phyloP scores from a whole-genome alignment of 2,329 filamentous ascomycete species.

The Calonectria ilicicola region DNA sequence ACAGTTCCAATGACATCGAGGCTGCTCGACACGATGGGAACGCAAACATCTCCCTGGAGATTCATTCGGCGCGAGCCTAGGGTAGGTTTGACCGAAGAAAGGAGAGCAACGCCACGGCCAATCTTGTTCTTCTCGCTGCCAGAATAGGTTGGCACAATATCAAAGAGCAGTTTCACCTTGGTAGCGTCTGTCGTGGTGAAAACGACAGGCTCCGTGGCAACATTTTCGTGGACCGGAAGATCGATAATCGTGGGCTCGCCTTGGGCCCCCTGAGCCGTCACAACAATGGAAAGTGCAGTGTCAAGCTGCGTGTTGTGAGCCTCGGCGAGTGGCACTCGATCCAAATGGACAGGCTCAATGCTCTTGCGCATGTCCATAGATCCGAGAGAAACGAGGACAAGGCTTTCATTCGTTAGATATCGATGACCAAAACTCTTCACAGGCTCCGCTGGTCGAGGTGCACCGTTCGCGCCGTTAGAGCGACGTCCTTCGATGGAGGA shows the following conservation, averaged over 20 bases:
- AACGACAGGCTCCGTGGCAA: slow-evolving; percentile 91
- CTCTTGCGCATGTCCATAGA: slow-evolving; percentile 94
- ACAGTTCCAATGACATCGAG: slow-evolving; percentile 94
- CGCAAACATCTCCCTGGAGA: slow-evolving; percentile 89
- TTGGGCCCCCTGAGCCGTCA: slow-evolving; percentile 85
- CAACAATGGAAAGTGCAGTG: slow-evolving; percentile 90
- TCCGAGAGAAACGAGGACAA: slow-evolving; percentile 92
- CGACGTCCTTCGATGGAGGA: slow-evolving; percentile 73
- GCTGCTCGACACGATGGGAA: slow-evolving; percentile 87
- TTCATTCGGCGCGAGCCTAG: slow-evolving; percentile 90
- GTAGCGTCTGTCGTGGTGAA: slow-evolving; percentile 84
- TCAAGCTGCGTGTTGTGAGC: slow-evolving; percentile 95
- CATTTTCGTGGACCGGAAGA: slow-evolving; percentile 92
- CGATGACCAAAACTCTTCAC: slow-evolving; percentile 97
- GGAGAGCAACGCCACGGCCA: slow-evolving; percentile 87
- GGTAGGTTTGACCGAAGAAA: slow-evolving; percentile 86
- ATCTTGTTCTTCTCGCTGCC: slow-evolving; percentile 90
- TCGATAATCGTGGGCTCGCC: slow-evolving; percentile 93
- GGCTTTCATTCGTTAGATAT: slow-evolving; percentile 88
- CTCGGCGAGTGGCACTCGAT: slow-evolving; percentile 86
- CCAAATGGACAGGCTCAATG: slow-evolving; percentile 83
- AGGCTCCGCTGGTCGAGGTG: slow-evolving; percentile 73
- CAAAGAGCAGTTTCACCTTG: slow-evolving; percentile 91
- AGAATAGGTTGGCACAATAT: slow-evolving; percentile 95
- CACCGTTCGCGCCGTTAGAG: slow-evolving; percentile 62